A percentile compares a stretch with the other conserved stretches of the same genome.
Evolutionary conservation across 352 stramenopile species (phyloP).

Genomic region (Phytophthora citrophthora): DNA sequence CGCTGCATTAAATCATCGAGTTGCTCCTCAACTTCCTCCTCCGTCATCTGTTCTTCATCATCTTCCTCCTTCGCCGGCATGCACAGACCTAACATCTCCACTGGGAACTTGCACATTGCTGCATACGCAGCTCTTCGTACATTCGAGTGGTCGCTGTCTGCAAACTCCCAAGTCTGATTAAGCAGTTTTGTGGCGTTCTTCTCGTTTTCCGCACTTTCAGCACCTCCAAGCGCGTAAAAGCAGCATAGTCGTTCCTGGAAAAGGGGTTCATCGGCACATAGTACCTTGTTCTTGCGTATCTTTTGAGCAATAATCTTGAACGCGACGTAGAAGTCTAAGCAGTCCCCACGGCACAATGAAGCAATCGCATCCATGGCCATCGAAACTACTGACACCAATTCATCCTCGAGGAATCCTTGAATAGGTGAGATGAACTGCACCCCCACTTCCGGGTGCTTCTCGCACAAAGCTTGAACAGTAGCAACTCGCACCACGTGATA

Average conservation of each 20-base stretch:
- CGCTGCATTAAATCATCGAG: conserved; percentile 48
- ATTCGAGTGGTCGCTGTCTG: conserved; percentile 32
- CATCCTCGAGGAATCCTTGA: conserved; percentile 62
- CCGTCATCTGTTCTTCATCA: conserved; percentile 41
- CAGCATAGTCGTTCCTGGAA: conserved; percentile 65
- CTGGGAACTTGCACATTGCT: conserved; percentile 51
- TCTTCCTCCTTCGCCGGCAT: conserved; percentile 26
- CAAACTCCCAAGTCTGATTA: conserved; percentile 56
- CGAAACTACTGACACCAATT: conserved; percentile 52
- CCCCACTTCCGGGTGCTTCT: conserved; percentile 64
- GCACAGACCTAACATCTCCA: conserved; percentile 53
- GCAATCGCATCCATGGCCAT: conserved; percentile 75
- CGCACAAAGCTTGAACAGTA: conserved; percentile 69
- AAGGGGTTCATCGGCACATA: conserved; percentile 45
- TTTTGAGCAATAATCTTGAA: conserved; percentile 82
- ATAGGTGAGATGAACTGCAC: conserved; percentile 74
- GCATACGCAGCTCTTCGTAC: conserved; percentile 55
- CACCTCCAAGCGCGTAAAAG: conserved; percentile 56
- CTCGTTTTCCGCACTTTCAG: conserved; percentile 46
- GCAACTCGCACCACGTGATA: conserved; percentile 58
- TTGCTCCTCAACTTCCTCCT: conserved; percentile 55
- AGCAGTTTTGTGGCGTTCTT: conserved; percentile 56
- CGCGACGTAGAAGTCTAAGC: conserved; percentile 75
- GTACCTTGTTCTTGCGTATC: conserved; percentile 69
- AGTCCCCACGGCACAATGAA: conserved; percentile 61